Conservation (phyloP, 768 basidiomycete genomes). For the Suillus ampliporus region DNA sequence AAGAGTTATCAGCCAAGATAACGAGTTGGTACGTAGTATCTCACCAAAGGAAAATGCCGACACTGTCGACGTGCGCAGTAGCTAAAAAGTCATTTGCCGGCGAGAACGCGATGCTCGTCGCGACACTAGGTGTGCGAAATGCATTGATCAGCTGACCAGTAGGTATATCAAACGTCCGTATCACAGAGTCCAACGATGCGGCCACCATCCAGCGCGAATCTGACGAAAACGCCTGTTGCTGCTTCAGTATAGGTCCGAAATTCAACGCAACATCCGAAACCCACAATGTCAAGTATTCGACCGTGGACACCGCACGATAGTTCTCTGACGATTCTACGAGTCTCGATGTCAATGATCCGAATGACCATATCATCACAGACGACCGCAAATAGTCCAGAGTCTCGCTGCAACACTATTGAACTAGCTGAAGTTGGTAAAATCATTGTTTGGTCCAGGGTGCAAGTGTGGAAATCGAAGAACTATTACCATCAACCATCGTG, state of each 20-base stretch:
- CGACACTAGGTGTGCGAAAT: slow-evolving; percentile 85
- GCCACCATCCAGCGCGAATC: slow-evolving; percentile 94
- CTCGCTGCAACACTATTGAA: slow-evolving; percentile 78
- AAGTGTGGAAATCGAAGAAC: slow-evolving; percentile 97
- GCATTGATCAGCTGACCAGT: slow-evolving; percentile 92
- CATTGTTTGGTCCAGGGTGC: slow-evolving; percentile 71
- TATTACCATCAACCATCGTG: slow-evolving; percentile 36
- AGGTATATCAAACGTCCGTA: slow-evolving; percentile 95
- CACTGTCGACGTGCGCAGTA: slow-evolving; percentile 91
- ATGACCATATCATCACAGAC: slow-evolving; percentile 88
- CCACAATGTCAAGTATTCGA: slow-evolving; percentile 87
- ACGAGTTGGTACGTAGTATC: slow-evolving; percentile 21
- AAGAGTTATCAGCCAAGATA: slow-evolving; percentile 7
- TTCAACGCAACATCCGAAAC: slow-evolving; percentile 28
- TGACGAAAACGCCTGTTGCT: slow-evolving; percentile 83
- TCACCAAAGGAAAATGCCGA: slow-evolving; percentile 94
- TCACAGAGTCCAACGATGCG: slow-evolving; percentile 87
- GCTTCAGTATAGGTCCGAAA: slow-evolving; percentile 12
- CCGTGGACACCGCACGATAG: slow-evolving; percentile 77
- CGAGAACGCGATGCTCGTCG: slow-evolving; percentile 91
- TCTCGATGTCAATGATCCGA: slow-evolving; percentile 91
- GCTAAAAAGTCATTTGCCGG: slow-evolving; percentile 97
- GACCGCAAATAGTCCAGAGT: slow-evolving; percentile 82
- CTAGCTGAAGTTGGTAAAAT: slow-evolving; percentile 70
- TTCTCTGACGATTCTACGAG: slow-evolving; percentile 85